Evolutionary conservation across 495 filamentous ascomycete genomes (phyloP).

Genomic region (Usnea hakonensis): DNA sequence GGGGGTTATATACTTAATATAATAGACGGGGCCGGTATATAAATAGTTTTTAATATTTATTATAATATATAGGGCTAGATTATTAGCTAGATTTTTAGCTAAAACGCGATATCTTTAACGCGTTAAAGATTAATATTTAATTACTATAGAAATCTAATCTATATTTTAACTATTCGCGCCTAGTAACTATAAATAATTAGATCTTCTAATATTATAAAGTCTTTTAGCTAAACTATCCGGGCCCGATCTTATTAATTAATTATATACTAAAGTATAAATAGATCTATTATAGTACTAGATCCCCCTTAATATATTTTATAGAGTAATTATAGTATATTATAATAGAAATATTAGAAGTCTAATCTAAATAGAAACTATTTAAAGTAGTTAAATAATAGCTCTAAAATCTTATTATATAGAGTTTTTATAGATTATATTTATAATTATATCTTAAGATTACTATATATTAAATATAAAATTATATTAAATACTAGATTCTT

Average conservation of each 20-base stretch:
- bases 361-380: neutral
- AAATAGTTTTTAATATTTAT: neutral
- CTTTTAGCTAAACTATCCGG: neutral
- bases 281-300: neutral
- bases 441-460: neutral
- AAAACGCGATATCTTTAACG: neutral
- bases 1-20: no score
- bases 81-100: neutral
- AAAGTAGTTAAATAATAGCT: slow-evolving; percentile 4
- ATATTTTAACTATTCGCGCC: neutral
- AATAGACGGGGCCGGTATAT: no score
- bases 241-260: neutral
- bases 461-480: slow-evolving; percentile 6
- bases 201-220: slow-evolving; percentile 2
- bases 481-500: neutral
- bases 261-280: slow-evolving; percentile 1
- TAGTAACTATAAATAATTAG: slow-evolving; percentile 9
- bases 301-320: slow-evolving; percentile 4
- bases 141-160: neutral
- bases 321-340: slow-evolving; percentile 2
- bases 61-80: neutral
- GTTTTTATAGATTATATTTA: neutral
- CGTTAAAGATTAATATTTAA: neutral
- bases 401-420: neutral
- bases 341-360: slow-evolving; percentile 1